Evolutionary conservation across 345 rosid genomes (phyloP), one percentile per base, ranked within the genome.

Genomic region (Aegle marmelos): DNA sequence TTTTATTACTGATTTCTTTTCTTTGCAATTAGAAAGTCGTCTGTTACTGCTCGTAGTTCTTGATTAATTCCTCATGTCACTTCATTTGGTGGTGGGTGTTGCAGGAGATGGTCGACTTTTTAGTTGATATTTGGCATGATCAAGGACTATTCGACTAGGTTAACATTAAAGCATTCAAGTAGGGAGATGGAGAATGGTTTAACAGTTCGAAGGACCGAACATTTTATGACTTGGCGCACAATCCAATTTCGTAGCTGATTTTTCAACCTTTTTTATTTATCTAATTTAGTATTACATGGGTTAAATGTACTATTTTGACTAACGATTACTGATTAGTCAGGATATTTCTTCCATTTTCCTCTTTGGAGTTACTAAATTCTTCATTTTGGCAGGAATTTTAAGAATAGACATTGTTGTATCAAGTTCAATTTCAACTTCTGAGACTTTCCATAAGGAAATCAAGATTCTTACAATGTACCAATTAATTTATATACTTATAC

Each of bases 61-160:
- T 30, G 34, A 11, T 17, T 33, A 36, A 80, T 6, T 60, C n/a
- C 71, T 79, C 22, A 34, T 41, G 34, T 19, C 53, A 19, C 76
- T 69, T 57, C 31, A 57, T 71, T 64, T 65, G 24, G 33, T 58
- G 22, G 27, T 79, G 76, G 19, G 30, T 79, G 74, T 36, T 79
- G 89, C 90, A 94, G 97, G 98, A 94, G 83, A 94, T 93, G 97
- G 98, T 93, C 57, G 97, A 93, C 84, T 94, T 94, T 70, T 81
- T 94, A 79, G 97, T 94, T 22, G 98, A 94, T 83, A 90, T 94
- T 33, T 94, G 98, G 97, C 90, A 90, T 0, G 90, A 85, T 28
- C 97, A 94, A 82, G 95, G 97, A 66, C 94, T 94, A 66, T 91
- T 84, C 28, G 98, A 94, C 83, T 91, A 90, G 88, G 61, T 39